Conservation (phyloP, 495 filamentous ascomycete genomes). For the Trichoderma reesei region DNA sequence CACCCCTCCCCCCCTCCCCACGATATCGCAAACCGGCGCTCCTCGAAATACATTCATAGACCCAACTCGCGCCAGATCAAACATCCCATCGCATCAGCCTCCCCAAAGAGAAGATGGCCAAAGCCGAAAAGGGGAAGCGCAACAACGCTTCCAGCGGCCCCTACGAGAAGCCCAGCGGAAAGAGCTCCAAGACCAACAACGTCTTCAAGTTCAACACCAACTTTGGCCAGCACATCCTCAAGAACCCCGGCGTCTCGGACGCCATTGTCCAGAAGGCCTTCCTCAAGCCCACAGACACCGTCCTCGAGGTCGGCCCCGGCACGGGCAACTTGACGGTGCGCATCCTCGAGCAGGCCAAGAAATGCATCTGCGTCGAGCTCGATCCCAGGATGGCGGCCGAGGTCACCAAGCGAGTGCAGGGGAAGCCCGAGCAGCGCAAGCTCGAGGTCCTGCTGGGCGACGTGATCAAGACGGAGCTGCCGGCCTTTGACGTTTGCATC, state of each 20-base stretch:
- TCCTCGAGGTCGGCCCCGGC: slow-evolving; percentile 34
- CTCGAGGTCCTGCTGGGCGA: slow-evolving; percentile 83
- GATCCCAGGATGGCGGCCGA: slow-evolving; percentile 96
- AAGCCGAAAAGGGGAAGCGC: slow-evolving; percentile 52
- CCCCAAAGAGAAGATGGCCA: slow-evolving; percentile 53
- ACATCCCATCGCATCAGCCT: too few relatives aligned
- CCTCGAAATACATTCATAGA: not conserved
- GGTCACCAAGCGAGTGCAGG: slow-evolving; percentile 87
- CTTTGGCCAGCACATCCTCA: slow-evolving; percentile 80
- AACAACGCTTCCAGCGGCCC: slow-evolving; percentile 40
- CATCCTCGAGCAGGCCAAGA: slow-evolving; percentile 78
- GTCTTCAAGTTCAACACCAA: slow-evolving; percentile 63
- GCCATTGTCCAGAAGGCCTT: slow-evolving; percentile 79
- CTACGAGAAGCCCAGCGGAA: slow-evolving; percentile 42
- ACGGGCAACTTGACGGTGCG: slow-evolving; percentile 69
- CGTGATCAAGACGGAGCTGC: slow-evolving; percentile 81
- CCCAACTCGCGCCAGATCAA: not conserved
- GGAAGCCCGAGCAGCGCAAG: slow-evolving; percentile 66
- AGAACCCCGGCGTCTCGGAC: slow-evolving; percentile 87
- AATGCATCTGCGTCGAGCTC: slow-evolving; percentile 57
- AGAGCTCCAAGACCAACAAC: slow-evolving; percentile 51
- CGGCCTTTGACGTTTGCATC: slow-evolving; percentile 85
- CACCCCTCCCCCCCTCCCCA: not conserved
- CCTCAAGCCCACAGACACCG: slow-evolving; percentile 78
- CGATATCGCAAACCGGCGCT: not conserved